phyloP scores from a whole-genome alignment of 306 rosid species.

The Pyrus bretschneideri region DNA sequence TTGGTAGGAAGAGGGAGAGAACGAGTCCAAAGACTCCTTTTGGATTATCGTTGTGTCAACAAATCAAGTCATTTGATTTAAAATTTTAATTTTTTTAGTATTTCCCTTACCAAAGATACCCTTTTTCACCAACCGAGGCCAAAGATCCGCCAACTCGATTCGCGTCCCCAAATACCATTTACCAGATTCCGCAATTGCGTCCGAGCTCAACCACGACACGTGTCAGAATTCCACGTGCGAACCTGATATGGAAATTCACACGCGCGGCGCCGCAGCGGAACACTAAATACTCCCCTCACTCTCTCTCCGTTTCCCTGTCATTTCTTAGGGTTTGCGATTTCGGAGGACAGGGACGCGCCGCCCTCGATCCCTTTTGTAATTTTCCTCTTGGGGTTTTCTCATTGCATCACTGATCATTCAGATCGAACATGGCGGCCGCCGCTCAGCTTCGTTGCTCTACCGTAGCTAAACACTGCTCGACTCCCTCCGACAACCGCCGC shows the following conservation, averaged over 20 bases:
- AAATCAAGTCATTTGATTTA: too few species aligned
- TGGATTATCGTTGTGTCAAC: too few species aligned
- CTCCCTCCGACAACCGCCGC: background rate
- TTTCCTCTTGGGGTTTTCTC: too few species aligned
- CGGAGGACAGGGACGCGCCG: background rate
- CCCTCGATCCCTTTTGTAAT: background rate
- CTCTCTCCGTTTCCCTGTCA: background rate
- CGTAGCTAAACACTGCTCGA: constrained; percentile 20
- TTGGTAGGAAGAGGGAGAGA: too few species aligned
- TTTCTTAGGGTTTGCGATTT: background rate
- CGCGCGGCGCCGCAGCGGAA: background rate
- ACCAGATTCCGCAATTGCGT: background rate
- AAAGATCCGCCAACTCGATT: background rate
- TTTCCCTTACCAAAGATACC: background rate
- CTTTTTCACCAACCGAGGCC: background rate
- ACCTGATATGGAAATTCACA: background rate
- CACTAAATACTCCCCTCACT: background rate
- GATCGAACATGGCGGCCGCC: constrained; percentile 44
- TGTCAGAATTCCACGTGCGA: background rate
- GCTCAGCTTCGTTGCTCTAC: constrained; percentile 57
- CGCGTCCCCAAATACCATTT: background rate
- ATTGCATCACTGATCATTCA: background rate
- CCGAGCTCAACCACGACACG: background rate
- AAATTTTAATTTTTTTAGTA: background rate
- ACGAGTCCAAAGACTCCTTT: too few species aligned